phyloP scores from a whole-genome alignment of 768 basidiomycete species.

The Podaxis pistillaris region DNA sequence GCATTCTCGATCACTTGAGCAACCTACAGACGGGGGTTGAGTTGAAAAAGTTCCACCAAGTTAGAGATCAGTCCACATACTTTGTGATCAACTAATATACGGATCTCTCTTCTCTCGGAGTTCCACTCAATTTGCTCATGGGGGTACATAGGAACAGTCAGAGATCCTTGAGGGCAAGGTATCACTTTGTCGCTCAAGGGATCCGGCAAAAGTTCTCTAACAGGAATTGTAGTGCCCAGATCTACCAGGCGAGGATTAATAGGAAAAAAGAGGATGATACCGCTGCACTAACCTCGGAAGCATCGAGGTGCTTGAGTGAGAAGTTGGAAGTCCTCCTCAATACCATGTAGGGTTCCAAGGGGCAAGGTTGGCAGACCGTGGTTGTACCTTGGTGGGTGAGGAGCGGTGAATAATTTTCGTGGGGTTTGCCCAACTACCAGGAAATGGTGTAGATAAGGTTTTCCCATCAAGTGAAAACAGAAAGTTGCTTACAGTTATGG shows the following conservation, averaged over 20 bases:
- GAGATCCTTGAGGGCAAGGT: conserved; percentile 57
- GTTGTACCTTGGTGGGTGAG: conserved; percentile 76
- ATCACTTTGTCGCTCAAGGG: conserved; percentile 55
- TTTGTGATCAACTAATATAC: conserved; percentile 61
- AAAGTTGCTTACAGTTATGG: conserved; percentile 72
- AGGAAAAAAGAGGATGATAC: not conserved
- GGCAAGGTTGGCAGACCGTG: conserved; percentile 75
- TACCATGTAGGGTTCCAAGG: conserved; percentile 65
- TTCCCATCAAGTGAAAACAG: not conserved
- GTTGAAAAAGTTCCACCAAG: not conserved
- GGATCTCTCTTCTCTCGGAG: conserved; percentile 50
- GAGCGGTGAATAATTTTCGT: conserved; percentile 70
- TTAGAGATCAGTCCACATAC: conserved; percentile 28
- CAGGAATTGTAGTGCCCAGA: conserved; percentile 43
- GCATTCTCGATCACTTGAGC: conserved; percentile 78
- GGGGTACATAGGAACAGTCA: conserved; percentile 56
- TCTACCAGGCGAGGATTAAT: conserved; percentile 29
- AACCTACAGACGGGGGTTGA: conserved; percentile 37
- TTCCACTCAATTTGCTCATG: conserved; percentile 77
- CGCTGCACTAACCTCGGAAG: conserved; percentile 46
- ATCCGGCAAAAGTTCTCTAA: conserved; percentile 57
- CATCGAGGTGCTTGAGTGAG: conserved; percentile 56
- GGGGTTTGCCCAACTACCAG: conserved; percentile 86
- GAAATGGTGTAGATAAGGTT: conserved; percentile 3
- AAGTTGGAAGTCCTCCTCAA: conserved; percentile 81